Conservation (phyloP, 2,329 filamentous ascomycete genomes). For the Teratosphaeriaceae sp. region DNA sequence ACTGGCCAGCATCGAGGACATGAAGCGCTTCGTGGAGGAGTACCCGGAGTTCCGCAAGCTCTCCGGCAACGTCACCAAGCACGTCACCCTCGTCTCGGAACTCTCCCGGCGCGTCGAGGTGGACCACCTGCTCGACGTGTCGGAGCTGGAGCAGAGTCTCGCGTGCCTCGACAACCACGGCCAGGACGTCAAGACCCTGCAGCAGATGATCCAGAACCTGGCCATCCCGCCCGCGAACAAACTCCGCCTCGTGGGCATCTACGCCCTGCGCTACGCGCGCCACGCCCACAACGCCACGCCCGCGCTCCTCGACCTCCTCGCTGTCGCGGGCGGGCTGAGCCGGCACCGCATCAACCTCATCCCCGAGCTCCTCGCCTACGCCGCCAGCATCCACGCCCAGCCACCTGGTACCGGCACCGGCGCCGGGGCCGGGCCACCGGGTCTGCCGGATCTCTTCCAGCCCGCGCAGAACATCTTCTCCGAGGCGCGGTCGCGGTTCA, state of each 20-base stretch:
- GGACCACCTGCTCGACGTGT: slow-evolving; percentile 88
- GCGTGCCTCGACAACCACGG: slow-evolving; percentile 96
- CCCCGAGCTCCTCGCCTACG: slow-evolving; percentile 74
- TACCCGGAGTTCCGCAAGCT: slow-evolving; percentile 97
- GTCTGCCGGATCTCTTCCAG: slow-evolving; percentile 88
- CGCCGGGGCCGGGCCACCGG: slow-evolving; percentile 53
- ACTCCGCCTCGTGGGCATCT: slow-evolving; percentile 84
- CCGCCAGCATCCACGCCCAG: slow-evolving; percentile 70
- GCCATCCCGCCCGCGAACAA: slow-evolving; percentile 75
- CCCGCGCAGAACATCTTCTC: slow-evolving; percentile 78
- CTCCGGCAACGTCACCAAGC: slow-evolving; percentile 96
- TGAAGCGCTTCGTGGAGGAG: slow-evolving; percentile 99
- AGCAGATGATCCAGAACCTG: slow-evolving; percentile 76
- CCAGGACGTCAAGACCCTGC: slow-evolving; percentile 84
- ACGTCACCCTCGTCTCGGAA: slow-evolving; percentile 92
- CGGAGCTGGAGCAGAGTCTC: slow-evolving; percentile 91
- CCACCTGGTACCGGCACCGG: too few relatives aligned
- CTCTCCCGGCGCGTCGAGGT: slow-evolving; percentile 80
- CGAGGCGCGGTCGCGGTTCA: slow-evolving; percentile 78
- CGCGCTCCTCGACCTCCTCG: slow-evolving; percentile 78
- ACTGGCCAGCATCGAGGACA: slow-evolving; percentile 94
- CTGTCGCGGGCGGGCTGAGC: slow-evolving; percentile 74
- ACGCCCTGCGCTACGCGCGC: slow-evolving; percentile 86
- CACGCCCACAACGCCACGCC: slow-evolving; percentile 76
- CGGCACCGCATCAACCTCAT: slow-evolving; percentile 71